Base-by-base conservation (phyloP, 106 monocot species). In the Dioscorea alata region DNA sequence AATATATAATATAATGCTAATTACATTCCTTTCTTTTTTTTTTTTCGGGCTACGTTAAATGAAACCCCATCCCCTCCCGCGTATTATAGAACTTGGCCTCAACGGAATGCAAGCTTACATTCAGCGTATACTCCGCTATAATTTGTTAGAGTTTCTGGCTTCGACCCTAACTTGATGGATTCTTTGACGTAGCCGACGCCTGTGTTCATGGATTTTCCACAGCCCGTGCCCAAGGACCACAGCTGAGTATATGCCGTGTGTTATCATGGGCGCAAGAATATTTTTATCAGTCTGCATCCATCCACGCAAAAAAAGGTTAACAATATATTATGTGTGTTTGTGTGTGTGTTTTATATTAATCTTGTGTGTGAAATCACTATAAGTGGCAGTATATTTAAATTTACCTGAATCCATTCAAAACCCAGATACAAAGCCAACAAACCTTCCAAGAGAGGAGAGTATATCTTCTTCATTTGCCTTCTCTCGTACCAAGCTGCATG, bases 381-480 rank as follows among this genome's bases (percentile, higher is more conserved):
- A 3, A 42, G 42, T 42, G 5, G 10, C 10, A 42, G 10, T 42
- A 6, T 6, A 42, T 42, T 6, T 5, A 42, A 7, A 34, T 49
- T 68, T 74, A 95, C 94, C 91, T 83, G 86, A 72, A 96, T 91
- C 95, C 95, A 96, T 69, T 91, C 95, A 61, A 88, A 96, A 6
- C 91, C 95, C 53, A 96, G 91, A 72, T 96, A 96, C 13, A 96
- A 84, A 49, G 91, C 95, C 57, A 96, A 71, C 23, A 92, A 42
- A 65, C 95, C 95, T 80, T 96, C 95, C 28, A 91, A 48, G 50
- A 96, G 81, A 2, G 95, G 95, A 54, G 95, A 96, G 61, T 92
- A 96, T 73, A 96, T 96, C 80, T 96, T 91, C 84, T 66, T 96
- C 91, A 96, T 86, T 72, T 96, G 86, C 72, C 95, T 80, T 68